Evolutionary conservation across 2,329 filamentous ascomycete species (phyloP), one percentile per base, ranked within the genome.

Genomic region (Cercospora nicotianae): DNA sequence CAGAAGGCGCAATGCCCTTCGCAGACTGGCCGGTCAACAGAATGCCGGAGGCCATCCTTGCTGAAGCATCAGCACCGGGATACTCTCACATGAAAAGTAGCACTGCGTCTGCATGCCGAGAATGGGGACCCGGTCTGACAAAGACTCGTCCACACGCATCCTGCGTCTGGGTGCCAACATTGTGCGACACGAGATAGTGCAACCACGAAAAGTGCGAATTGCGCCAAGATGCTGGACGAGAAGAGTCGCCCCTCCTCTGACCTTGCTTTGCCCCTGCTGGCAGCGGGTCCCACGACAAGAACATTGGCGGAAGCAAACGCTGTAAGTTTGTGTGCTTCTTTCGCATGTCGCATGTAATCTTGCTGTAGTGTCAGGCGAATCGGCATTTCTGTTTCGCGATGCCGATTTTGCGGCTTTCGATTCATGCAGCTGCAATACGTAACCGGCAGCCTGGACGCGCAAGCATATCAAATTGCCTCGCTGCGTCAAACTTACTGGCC

Each of bases 101-200:
- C 12, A 16, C 20, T 31, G 23, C 28, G 18, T n/a, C 13, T 36
- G 28, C 45, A 39, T 26, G 61, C 31, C 53, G 53, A 64, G 12
- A 42, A 64, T 64, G 62, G 62, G 62, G 62, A 64, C 23, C 62
- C 62, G 62, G 26, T 42, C 53, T 42, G 26, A 64, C 31, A 26
- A 45, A 28, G 20, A 58, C n/a, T n/a, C 26, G 7, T 58, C 9
- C 8, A 18, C 55, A 30, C 16, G 55, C 23, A 36, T 18, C 5
- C 18, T 64, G 62, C 18, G 6, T 31, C 42, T 23, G 31, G 23
- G 13, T 2, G 28, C 31, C 45, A 16, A 33, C 23, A 13, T 26
- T 48, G 62, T 64, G 33, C 53, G 42, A 64, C 62, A 64, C n/a
- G 30, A 59, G 39, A 63, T 51, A 36, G 61, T 10, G n/a, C n/a